Evolutionary conservation across 1,284 basidiomycete genomes (phyloP), one percentile per base, ranked within the genome.

Genomic region (Mycena citricolor): DNA sequence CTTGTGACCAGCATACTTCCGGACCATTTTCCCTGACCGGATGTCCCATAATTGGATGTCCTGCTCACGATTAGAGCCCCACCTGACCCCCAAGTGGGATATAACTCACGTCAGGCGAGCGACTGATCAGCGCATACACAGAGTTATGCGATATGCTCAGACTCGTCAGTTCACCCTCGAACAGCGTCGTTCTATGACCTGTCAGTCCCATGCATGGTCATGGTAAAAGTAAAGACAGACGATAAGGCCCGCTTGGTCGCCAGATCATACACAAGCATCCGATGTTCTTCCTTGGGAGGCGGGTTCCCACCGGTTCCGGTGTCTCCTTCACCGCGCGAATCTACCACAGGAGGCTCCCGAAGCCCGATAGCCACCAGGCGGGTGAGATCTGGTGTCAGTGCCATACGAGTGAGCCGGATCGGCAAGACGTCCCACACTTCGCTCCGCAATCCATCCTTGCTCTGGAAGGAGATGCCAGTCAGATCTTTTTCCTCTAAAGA

Each of bases 31-130:
- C 35, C 80, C 76, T 38, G 79, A 74, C 16, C 75, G 68, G 35
- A 98, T 74, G 60, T 93, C 85, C 83, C 89, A 92, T 51, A 97
- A 66, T 56, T 92, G 85, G 34, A 97, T 78, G 68, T 97, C 93
- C 90, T 95, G 58, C 32, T 55, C 58, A 51, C 53, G n/a, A 57
- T 32, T 22, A 23, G 31, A 42, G 21, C 34, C 37, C 21, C 37
- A 25, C 14, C 34, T 20, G 37, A 30, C 42, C 16, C 28, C 19
- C 47, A 49, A 47, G 39, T 26, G 40, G 39, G 42, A 28, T n/a
- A 42, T 42, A 52, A 51, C 86, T 73, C 62, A 92, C 90, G 64
- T 91, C 82, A 10, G 90, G 89, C 29, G 88, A 77, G 60, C 90
- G 87, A 61, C 88, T 95, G 57, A 98, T 79, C 39, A 99, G 72